Base-by-base conservation (phyloP, 2,329 filamentous ascomycete genomes). In the Claviceps paspali region DNA sequence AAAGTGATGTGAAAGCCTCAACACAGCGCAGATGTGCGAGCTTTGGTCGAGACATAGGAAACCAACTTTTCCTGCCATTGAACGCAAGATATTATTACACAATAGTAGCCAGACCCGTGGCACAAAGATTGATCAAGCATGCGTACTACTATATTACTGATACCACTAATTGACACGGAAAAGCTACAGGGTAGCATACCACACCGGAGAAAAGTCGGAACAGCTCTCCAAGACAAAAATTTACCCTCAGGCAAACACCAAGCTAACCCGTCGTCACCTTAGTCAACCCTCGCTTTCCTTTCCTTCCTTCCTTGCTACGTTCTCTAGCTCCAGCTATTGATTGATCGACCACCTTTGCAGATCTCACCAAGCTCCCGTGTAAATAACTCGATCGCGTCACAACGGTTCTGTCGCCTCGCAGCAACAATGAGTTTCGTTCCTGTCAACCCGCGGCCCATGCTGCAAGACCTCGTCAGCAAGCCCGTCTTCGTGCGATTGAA, bases 401-500 rank as follows among this genome's bases (percentile, higher is more conserved):
- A 11, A 24, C 24, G 19, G 11, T 17, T 23, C 14, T 4, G 3
- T n/a, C 14, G 14, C 9, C 19, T n/a, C 11, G 45, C 28, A n/a
- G 27, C 2, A 18, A 54, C 43, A 27, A 60, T 60, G 56, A 60
- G 56, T 43, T 92, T 93, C 66, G 79, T 92, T 59, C 91, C 91
- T 45, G 70, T 96, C 54, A 98, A 98, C 72, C 91, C 91, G 55
- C 84, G 88, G 60, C 91, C 91, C 30, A 86, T 95, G 73, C 81
- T 98, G 57, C 86, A 95, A 67, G 79, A 79, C 56, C 78, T 95
- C 45, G 82, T 98, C 63, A 82, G 92, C 67, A 82, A 92, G 60
- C 76, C 88, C 53, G 79, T 98, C 54, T 70, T 87, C 45, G 82
- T 98, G 45, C 84, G 87, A 51, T 73, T 98, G 46, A 98, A 98